Conservation (phyloP, 192 early-diverging fungal species). For the Phlyctochytrium bullatum region DNA sequence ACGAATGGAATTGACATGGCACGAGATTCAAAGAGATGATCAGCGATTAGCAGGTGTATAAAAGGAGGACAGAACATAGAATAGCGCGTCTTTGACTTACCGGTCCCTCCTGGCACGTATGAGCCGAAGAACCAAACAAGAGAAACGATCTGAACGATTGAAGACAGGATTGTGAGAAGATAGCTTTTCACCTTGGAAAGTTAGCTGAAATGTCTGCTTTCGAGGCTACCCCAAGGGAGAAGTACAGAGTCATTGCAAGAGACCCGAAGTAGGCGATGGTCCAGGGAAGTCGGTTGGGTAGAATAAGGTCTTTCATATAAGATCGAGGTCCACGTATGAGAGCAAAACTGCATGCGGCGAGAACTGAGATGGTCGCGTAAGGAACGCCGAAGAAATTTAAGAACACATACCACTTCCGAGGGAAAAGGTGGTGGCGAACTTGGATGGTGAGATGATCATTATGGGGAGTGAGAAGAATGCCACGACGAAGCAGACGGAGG, state of each 20-base stretch:
- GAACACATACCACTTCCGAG: constrained; percentile 33
- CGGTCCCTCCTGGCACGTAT: constrained; percentile 67
- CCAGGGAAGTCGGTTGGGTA: constrained; percentile 76
- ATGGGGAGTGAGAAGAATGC: constrained; percentile 41
- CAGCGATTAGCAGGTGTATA: neutral
- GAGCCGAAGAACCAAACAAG: constrained; percentile 82
- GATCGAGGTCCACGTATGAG: constrained; percentile 77
- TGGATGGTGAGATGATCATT: constrained; percentile 36
- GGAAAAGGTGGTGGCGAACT: constrained; percentile 47
- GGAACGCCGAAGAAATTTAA: neutral
- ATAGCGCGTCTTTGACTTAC: no score
- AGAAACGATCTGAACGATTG: constrained; percentile 74
- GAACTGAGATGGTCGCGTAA: constrained; percentile 8
- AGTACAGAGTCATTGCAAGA: constrained; percentile 82
- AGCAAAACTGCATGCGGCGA: constrained; percentile 58
- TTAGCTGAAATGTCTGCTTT: neutral
- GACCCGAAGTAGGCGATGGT: constrained; percentile 77
- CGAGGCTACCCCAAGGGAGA: constrained; percentile 65
- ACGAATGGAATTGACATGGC: no score
- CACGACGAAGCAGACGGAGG: constrained; percentile 45
- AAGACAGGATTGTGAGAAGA: constrained; percentile 74
- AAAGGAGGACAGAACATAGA: neutral
- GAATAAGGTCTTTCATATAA: constrained; percentile 77
- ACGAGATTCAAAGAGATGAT: neutral
- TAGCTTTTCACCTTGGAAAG: constrained; percentile 53